A percentile compares a stretch with the other conserved stretches of the same genome.
Evolutionary conservation across 306 rosid species (phyloP).

Genomic region (Vigna mungo): DNA sequence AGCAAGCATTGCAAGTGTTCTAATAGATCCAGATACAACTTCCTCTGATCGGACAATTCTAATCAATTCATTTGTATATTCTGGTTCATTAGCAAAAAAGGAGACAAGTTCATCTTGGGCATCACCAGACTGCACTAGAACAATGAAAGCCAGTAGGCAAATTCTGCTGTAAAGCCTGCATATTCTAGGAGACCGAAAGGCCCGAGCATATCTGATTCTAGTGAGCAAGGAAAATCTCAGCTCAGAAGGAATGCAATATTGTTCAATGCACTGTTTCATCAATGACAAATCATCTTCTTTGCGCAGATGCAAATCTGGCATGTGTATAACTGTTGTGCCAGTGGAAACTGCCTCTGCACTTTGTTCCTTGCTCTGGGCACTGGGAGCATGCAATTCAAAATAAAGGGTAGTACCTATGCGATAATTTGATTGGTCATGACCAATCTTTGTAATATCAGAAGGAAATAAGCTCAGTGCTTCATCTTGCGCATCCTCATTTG

Average conservation of each 20-base stretch:
- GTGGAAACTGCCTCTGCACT: slow-evolving; percentile 52
- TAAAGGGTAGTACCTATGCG: slow-evolving; percentile 90
- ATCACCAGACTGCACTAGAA: slow-evolving; percentile 94
- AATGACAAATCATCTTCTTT: slow-evolving; percentile 85
- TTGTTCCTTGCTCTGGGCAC: slow-evolving; percentile 62
- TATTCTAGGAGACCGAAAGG: slow-evolving; percentile 87
- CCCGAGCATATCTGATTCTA: slow-evolving; percentile 95
- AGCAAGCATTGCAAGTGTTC: slow-evolving; percentile 98
- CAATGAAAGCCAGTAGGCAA: slow-evolving; percentile 94
- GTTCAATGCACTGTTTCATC: slow-evolving; percentile 85
- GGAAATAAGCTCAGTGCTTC: slow-evolving; percentile 90
- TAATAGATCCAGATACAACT: slow-evolving; percentile 83
- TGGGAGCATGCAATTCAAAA: slow-evolving; percentile 84
- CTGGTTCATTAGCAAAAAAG: slow-evolving; percentile 98
- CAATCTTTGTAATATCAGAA: slow-evolving; percentile 70
- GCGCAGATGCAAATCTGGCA: slow-evolving; percentile 81
- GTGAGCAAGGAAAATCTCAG: slow-evolving; percentile 89
- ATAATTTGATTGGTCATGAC: slow-evolving; percentile 70
- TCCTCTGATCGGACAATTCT: slow-evolving; percentile 91
- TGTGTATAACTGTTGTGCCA: slow-evolving; percentile 71
- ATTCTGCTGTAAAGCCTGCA: slow-evolving; percentile 91
- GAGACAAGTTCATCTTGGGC: slow-evolving; percentile 94
- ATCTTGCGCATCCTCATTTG: slow-evolving; percentile 82
- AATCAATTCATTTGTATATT: slow-evolving; percentile 92
- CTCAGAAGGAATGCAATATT: slow-evolving; percentile 71